Evolutionary conservation across 1,284 basidiomycete genomes (phyloP).

Genomic region (Sanghuangporus baumii): DNA sequence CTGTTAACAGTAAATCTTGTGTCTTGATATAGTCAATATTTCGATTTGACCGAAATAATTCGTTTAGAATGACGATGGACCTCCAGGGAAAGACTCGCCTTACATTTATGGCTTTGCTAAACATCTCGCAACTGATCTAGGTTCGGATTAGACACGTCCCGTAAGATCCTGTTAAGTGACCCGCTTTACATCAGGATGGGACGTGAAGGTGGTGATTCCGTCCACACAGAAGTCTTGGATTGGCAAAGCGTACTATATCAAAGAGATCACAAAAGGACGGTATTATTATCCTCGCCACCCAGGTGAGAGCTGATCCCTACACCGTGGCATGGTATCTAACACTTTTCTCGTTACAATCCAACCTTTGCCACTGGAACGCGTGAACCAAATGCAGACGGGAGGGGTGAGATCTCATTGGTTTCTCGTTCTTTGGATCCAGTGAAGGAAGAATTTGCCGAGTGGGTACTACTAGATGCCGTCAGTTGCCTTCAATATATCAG

Average conservation of each 20-base stretch:
- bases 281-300: slow-evolving; percentile 79
- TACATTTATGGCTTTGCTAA: slow-evolving; percentile 79
- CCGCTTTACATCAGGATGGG: slow-evolving; percentile 54
- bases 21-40: not conserved
- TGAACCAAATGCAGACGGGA: slow-evolving; percentile 45
- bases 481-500: slow-evolving; percentile 23
- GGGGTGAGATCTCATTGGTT: slow-evolving; percentile 58
- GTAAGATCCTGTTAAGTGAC: slow-evolving; percentile 5
- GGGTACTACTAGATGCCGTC: slow-evolving; percentile 85
- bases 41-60: not conserved
- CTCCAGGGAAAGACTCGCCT: slow-evolving; percentile 73
- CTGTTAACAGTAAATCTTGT: slow-evolving; percentile 1
- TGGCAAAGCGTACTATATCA: slow-evolving; percentile 83
- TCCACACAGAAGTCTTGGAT: slow-evolving; percentile 91
- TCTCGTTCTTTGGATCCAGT: slow-evolving; percentile 55
- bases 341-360: not conserved
- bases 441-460: slow-evolving; percentile 76
- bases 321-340: not conserved
- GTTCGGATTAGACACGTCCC: slow-evolving; percentile 29
- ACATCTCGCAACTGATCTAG: slow-evolving; percentile 58
- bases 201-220: slow-evolving; percentile 86
- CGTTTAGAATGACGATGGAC: slow-evolving; percentile 81
- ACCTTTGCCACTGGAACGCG: slow-evolving; percentile 5
- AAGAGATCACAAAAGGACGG: slow-evolving; percentile 65
- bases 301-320: slow-evolving; percentile 30